Percentiles rank a stretch among this genome's conserved stretches.
These are phyloP conservation scores for Coccomyxa subellipsoidea DNA, from an alignment of 163 green algal species.

Conservation along the genomic window DNA sequence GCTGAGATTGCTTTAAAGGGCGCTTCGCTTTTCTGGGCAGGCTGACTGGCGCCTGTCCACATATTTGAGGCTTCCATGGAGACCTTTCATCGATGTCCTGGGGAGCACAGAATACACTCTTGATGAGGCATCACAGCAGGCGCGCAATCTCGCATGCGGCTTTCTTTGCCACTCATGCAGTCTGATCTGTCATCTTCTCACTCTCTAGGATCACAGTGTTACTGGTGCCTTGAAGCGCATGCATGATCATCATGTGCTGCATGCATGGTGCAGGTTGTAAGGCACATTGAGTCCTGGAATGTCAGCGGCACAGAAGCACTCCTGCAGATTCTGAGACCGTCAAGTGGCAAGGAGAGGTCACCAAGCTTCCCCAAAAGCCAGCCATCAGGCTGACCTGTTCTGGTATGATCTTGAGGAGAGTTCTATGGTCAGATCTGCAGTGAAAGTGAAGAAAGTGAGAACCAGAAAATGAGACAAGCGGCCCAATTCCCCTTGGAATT, in stretches of 20 bases:
- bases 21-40: not conserved
- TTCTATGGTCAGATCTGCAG: not conserved
- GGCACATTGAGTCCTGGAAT: constrained; percentile 4
- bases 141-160: too few relatives aligned
- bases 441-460: not conserved
- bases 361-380: too few relatives aligned
- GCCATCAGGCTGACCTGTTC: too few relatives aligned
- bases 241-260: not conserved
- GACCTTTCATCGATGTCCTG: not conserved
- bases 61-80: constrained; percentile 6
- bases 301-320: not conserved
- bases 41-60: not conserved
- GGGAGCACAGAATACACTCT: not conserved
- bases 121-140: not conserved
- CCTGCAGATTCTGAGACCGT: constrained; percentile 1
- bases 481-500: too few relatives aligned
- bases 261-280: not conserved
- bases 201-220: too few relatives aligned
- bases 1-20: too few relatives aligned
- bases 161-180: too few relatives aligned
- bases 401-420: too few relatives aligned
- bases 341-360: not conserved
- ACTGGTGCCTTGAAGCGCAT: too few relatives aligned
- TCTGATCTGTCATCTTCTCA: too few relatives aligned
- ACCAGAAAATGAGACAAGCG: too few relatives aligned